Conservation (phyloP, 768 basidiomycete genomes). For the Amyloporia xantha region DNA sequence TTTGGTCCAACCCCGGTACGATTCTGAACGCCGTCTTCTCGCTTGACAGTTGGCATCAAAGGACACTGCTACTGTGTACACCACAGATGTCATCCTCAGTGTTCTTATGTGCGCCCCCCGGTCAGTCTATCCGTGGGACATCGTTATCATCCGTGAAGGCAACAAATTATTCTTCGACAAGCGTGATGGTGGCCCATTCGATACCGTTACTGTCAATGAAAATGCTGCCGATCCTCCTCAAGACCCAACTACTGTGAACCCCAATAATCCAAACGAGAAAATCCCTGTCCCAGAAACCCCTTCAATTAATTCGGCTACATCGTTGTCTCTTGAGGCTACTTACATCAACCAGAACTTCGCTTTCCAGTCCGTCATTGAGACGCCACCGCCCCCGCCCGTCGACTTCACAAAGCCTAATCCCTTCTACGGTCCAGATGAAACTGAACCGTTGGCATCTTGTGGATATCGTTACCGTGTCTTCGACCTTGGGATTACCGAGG, state of each 20-base stretch:
- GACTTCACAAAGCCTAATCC: constrained; percentile 88
- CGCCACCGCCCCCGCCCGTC: constrained; percentile 49
- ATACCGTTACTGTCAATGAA: constrained; percentile 99
- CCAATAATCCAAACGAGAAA: constrained; percentile 71
- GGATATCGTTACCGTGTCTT: constrained; percentile 96
- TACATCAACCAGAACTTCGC: constrained; percentile 99
- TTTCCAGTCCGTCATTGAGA: constrained; percentile 89
- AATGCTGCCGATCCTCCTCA: constrained; percentile 93
- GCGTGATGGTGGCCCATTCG: constrained; percentile 94
- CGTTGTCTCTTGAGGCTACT: constrained; percentile 95
- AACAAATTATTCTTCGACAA: constrained; percentile 95
- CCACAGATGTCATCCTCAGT: constrained; percentile 91
- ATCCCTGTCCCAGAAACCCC: constrained; percentile 56
- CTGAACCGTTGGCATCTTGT: constrained; percentile 91
- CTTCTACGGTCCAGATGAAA: constrained; percentile 91
- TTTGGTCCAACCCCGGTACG: constrained; percentile 1
- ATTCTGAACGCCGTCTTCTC: constrained; percentile 5
- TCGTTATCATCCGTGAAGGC: constrained; percentile 90
- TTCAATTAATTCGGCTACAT: constrained; percentile 89
- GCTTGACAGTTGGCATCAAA: constrained; percentile 62
- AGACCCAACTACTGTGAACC: constrained; percentile 75
- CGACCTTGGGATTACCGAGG: constrained; percentile 84
- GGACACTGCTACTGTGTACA: constrained; percentile 80
- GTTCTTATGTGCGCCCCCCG: constrained; percentile 95
- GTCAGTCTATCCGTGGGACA: constrained; percentile 98